These are phyloP conservation scores for Cryptosporidium ryanae DNA, from an alignment of 169 alveolate genomes.

Conservation along the genomic window DNA sequence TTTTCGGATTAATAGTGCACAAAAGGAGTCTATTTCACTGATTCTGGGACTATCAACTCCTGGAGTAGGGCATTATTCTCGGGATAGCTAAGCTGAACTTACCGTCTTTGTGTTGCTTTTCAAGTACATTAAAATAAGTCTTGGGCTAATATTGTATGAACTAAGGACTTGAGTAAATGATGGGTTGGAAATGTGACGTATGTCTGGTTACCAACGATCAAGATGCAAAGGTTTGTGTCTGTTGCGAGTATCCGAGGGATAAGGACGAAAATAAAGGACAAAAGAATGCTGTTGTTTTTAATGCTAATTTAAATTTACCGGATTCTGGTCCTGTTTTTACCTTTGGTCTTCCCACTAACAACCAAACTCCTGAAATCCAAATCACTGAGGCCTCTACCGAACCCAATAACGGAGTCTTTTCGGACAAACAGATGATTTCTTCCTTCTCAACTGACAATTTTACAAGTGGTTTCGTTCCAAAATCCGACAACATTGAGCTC, in stretches of 20 bases:
- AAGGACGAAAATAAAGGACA: neutral
- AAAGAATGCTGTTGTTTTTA: constrained; percentile 2
- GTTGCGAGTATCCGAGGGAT: constrained; percentile 59
- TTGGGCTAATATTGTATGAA: no score
- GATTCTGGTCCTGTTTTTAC: constrained; percentile 58
- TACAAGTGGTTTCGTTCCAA: constrained; percentile 20
- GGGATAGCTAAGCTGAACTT: no score
- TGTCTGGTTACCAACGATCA: constrained; percentile 70
- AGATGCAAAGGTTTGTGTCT: constrained; percentile 52
- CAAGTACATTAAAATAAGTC: no score
- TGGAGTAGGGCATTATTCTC: no score
- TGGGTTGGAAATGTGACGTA: constrained; percentile 72
- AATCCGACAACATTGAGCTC: constrained; percentile 1
- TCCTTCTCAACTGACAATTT: neutral
- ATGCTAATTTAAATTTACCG: neutral
- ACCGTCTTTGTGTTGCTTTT: no score
- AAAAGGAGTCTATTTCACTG: no score
- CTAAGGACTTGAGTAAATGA: neutral
- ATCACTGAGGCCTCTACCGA: neutral
- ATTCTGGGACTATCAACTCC: no score
- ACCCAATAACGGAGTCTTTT: neutral
- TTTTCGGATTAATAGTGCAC: no score
- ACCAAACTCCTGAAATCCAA: no score
- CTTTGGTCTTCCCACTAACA: constrained; percentile 17
- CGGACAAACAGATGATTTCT: neutral